Evolutionary conservation across 2,329 filamentous ascomycete species (phyloP), one percentile per base, ranked within the genome.

Genomic region (Colletotrichum truncatum): DNA sequence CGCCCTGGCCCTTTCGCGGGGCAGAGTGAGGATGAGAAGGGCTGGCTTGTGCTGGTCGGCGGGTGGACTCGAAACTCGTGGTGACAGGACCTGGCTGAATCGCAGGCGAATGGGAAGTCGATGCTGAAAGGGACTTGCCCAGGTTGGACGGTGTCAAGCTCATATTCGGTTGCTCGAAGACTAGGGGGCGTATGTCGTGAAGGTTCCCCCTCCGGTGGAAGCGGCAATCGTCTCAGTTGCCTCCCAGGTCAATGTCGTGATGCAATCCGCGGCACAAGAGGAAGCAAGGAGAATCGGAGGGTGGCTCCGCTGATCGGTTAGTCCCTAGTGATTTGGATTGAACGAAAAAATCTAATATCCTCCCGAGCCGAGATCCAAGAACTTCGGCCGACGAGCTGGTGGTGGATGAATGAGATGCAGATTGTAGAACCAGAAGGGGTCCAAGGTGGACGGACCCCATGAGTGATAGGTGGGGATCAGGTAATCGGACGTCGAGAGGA

Each of bases 1-100:
- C 84, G 45, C 82, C 83, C 80, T 98, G 95, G 56, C 85, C 89
- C 78, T 93, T 97, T 72, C 94, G 87, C 54, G 92, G 88, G 49
- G 86, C 77, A 6, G 82, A 72, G 48, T 73, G 74, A 23, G 77
- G 63, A 38, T 73, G 64, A 12, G 74, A 74, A 30, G 77, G 73
- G 51, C 69, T 77, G 49, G 74, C 74, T 66, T 79, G 77, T 41
- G 77, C 76, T 23, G 81, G 78, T 46, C 85, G 84, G 26, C 85
- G 84, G 66, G 76, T 79, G 16, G 81, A 80, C 60, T 87, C 86
- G 74, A 86, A 84, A 74, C 74, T 81, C 59, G 82, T 74, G 6
- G 80, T 77, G 34, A 81, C 70, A n/a, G 80, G 77, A 28, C 81
- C 74, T 38, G 80, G 72, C 68, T 82, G 79, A 4, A 77, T 73